phyloP scores from a whole-genome alignment of 1,284 basidiomycete species.

The Exobasidium rhododendri region DNA sequence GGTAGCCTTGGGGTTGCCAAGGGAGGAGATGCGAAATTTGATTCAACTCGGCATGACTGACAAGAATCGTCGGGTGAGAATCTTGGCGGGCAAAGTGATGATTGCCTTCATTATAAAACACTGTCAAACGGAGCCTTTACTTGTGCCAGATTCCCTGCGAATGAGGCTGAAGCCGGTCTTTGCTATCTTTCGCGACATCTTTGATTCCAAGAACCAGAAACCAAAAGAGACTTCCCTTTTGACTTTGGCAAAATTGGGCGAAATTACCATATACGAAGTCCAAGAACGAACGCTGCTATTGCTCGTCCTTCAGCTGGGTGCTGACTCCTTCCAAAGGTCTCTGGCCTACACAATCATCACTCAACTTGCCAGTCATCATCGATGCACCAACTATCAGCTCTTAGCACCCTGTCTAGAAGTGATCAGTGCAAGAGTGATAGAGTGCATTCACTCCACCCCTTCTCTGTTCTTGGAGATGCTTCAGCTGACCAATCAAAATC shows the following conservation, averaged over 20 bases:
- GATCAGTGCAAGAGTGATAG: constrained; percentile 37
- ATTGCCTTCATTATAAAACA: not conserved
- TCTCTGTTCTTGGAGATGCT: constrained; percentile 40
- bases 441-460: constrained; percentile 39
- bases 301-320: constrained; percentile 32
- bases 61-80: not conserved
- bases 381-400: constrained; percentile 48
- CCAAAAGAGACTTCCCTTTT: constrained; percentile 33
- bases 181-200: constrained; percentile 17
- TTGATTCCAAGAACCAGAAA: constrained; percentile 15
- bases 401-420: constrained; percentile 38
- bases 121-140: not conserved
- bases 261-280: constrained; percentile 25
- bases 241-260: constrained; percentile 25
- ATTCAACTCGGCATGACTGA: not conserved
- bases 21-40: not conserved
- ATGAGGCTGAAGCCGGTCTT: constrained; percentile 12
- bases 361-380: constrained; percentile 35
- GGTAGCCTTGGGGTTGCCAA: not conserved
- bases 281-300: constrained; percentile 28
- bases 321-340: constrained; percentile 28
- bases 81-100: not conserved
- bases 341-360: constrained; percentile 41
- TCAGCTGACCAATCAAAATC: constrained; percentile 42
- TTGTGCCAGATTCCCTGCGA: not conserved